Percentiles rank a stretch among this genome's conserved stretches.
phyloP scores from a whole-genome alignment of 768 basidiomycete species.

The Leccinum fibrillosum region DNA sequence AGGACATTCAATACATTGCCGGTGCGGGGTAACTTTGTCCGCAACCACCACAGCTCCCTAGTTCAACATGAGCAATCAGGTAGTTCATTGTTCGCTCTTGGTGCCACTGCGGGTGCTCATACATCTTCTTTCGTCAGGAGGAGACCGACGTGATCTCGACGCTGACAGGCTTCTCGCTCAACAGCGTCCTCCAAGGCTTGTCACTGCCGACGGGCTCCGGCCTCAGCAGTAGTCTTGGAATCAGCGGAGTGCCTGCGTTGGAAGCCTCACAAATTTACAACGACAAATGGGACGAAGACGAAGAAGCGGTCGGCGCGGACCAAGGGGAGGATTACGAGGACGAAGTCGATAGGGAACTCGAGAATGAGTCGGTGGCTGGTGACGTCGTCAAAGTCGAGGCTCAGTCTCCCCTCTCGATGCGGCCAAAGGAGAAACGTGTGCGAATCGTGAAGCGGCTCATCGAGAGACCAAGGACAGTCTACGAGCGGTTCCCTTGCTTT shows the following conservation, averaged over 20 bases:
- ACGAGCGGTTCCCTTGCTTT: constrained; percentile 84
- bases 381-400: constrained; percentile 57
- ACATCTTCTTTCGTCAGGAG: constrained; percentile 42
- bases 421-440: constrained; percentile 54
- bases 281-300: constrained; percentile 66
- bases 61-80: constrained; percentile 25
- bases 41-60: constrained; percentile 1
- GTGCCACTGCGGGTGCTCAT: constrained; percentile 1
- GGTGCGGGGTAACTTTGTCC: not conserved
- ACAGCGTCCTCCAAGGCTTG: constrained; percentile 66
- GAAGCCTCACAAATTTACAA: constrained; percentile 74
- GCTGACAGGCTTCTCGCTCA: constrained; percentile 74
- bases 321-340: constrained; percentile 88
- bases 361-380: constrained; percentile 55
- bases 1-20: not conserved
- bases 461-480: constrained; percentile 80
- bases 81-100: constrained; percentile 8
- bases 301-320: constrained; percentile 62
- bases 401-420: constrained; percentile 47
- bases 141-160: constrained; percentile 74
- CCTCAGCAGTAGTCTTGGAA: constrained; percentile 72
- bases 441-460: constrained; percentile 64
- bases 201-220: constrained; percentile 60
- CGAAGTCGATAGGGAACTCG: constrained; percentile 76
- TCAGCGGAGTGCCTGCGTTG: constrained; percentile 61